Conservation (phyloP, 31 red algal species). For the Odonthalia washingtoniensis region DNA sequence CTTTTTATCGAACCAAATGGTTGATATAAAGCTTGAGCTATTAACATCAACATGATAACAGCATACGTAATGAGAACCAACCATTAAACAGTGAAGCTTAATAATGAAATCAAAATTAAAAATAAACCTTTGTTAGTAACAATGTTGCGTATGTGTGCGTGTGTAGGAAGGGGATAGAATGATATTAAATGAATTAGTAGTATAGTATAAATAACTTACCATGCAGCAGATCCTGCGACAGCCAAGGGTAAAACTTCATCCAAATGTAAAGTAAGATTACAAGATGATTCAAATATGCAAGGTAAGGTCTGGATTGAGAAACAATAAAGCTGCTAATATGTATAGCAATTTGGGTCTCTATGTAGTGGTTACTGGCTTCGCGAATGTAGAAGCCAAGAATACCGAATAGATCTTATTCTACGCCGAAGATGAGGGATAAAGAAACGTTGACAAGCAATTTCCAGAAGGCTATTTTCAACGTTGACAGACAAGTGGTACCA, state of each 20-base stretch:
- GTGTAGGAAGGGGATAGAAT: no score
- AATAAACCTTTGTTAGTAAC: no score
- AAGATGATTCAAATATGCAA: conserved; percentile 45
- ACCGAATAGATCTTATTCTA: conserved; percentile 62
- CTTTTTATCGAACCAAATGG: conserved; percentile 66
- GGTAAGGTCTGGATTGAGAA: conserved; percentile 31
- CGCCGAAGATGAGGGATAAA: conserved; percentile 38
- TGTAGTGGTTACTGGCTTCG: conserved; percentile 44
- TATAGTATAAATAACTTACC: no score
- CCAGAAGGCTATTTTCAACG: no score
- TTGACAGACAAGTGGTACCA: neutral
- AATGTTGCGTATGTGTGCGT: no score
- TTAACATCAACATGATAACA: conserved; percentile 42
- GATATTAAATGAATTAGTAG: no score
- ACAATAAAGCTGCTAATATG: conserved; percentile 15
- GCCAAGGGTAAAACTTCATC: conserved; percentile 54
- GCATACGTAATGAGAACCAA: conserved; percentile 51
- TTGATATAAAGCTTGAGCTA: conserved; percentile 42
- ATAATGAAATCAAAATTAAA: conserved; percentile 34
- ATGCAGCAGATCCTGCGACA: no score
- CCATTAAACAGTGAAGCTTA: conserved; percentile 53
- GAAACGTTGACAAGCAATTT: conserved; percentile 23
- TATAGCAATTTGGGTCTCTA: conserved; percentile 27
- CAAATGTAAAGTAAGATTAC: no score
- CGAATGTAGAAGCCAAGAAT: conserved; percentile 60